These are phyloP conservation scores for Perkinsela sp. DNA, from an alignment of 208 protist species.

Conservation along the genomic window DNA sequence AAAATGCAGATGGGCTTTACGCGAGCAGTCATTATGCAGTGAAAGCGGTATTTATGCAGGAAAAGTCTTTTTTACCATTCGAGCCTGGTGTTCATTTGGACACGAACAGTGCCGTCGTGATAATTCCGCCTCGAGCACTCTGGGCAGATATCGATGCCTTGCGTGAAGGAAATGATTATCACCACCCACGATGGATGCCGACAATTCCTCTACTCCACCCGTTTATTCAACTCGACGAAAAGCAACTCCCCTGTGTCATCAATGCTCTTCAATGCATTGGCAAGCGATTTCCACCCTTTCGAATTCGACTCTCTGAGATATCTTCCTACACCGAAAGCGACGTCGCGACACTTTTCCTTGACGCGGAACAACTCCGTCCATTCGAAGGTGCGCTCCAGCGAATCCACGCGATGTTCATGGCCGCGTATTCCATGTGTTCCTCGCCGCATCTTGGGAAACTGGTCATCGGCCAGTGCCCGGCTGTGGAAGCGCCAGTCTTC, in stretches of 20 bases:
- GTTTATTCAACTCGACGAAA: neutral
- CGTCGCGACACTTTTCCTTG: neutral
- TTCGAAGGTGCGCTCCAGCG: neutral
- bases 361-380: neutral
- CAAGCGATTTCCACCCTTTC: neutral
- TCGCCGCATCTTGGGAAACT: neutral
- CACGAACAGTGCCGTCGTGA: neutral
- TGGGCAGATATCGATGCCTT: neutral
- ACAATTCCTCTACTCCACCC: neutral
- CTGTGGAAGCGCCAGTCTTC: neutral
- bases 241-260: neutral
- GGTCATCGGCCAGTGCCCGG: neutral
- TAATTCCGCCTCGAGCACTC: neutral
- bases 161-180: neutral
- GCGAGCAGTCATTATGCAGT: neutral
- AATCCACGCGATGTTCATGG: neutral
- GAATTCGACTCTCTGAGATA: neutral
- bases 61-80: neutral
- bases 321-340: neutral
- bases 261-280: neutral
- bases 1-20: neutral
- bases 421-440: neutral
- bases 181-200: neutral
- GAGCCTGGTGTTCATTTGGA: neutral
- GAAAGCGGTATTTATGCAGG: neutral